phyloP scores from a whole-genome alignment of 2,329 filamentous ascomycete genomes.

The Aspergillus proliferans region DNA sequence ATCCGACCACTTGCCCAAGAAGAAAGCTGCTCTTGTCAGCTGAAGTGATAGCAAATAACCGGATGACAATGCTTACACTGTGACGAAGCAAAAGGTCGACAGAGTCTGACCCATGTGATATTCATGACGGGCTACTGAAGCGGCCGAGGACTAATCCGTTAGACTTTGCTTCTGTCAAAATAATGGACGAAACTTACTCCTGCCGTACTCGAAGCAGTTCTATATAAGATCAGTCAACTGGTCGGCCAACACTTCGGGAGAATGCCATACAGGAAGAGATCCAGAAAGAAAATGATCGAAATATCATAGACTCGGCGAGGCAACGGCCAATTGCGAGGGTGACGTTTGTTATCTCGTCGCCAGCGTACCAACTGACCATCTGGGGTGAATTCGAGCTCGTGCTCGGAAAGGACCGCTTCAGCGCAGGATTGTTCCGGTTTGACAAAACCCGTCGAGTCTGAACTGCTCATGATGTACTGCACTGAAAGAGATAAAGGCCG shows the following conservation, averaged over 20 bases:
- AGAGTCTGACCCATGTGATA: slow-evolving; percentile 19
- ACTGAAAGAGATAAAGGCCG: neutral
- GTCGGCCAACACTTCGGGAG: neutral
- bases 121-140: slow-evolving; percentile 20
- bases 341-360: slow-evolving; percentile 21
- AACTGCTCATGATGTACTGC: neutral
- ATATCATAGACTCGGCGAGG: slow-evolving; percentile 24
- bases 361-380: slow-evolving; percentile 28
- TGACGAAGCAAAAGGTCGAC: slow-evolving; percentile 28
- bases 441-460: neutral
- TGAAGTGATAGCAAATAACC: neutral
- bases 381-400: slow-evolving; percentile 22
- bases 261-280: slow-evolving; percentile 27
- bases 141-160: slow-evolving; percentile 21
- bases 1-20: slow-evolving; percentile 28
- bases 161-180: neutral
- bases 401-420: slow-evolving; percentile 10
- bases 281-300: slow-evolving; percentile 21
- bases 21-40: slow-evolving; percentile 22
- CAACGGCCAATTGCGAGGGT: slow-evolving; percentile 28
- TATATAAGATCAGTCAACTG: slow-evolving; percentile 5
- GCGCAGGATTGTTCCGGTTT: neutral
- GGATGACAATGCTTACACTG: slow-evolving; percentile 9
- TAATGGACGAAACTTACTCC: slow-evolving; percentile 19
- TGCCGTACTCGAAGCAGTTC: slow-evolving; percentile 30